Conservation (phyloP, 192 early-diverging fungal species). For the Phlyctochytrium planicorne region DNA sequence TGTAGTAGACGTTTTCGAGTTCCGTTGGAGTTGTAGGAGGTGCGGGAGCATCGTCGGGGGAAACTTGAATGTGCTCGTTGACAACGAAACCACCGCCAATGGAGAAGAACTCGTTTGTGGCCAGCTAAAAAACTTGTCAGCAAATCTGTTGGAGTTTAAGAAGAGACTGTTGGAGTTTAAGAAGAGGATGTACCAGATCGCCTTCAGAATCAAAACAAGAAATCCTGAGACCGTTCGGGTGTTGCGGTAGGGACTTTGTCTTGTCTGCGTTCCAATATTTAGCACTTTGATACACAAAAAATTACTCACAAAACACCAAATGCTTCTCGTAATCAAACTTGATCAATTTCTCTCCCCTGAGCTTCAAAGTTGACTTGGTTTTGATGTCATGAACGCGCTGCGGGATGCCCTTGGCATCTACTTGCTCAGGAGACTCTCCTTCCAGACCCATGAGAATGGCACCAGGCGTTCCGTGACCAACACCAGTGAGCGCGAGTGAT, state of each 20-base stretch:
- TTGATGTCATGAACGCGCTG: conserved; percentile 75
- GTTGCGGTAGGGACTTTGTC: conserved; percentile 82
- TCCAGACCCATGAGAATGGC: conserved; percentile 89
- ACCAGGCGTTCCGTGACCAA: conserved; percentile 93
- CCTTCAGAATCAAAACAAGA: conserved; percentile 78
- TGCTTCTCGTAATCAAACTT: conserved; percentile 81
- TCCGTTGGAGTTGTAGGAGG: not conserved
- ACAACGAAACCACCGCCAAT: conserved; percentile 97
- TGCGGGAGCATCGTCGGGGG: conserved; percentile 46
- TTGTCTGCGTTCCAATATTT: too few relatives aligned
- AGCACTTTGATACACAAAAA: too few relatives aligned
- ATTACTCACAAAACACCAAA: conserved; percentile 87
- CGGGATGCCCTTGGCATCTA: conserved; percentile 80
- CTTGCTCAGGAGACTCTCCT: conserved; percentile 68
- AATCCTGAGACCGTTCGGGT: conserved; percentile 96
- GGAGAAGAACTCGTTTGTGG: conserved; percentile 94
- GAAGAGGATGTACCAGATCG: conserved; percentile 54
- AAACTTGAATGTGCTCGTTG: conserved; percentile 81
- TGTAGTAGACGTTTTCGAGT: conserved; percentile 62
- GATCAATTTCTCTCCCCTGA: conserved; percentile 76
- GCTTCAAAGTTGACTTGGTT: conserved; percentile 63
- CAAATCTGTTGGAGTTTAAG: not conserved
- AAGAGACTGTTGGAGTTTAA: not conserved
- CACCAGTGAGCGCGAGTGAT: conserved; percentile 88
- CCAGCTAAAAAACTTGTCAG: conserved; percentile 40